Conservation (phyloP, 1,139 yeast genomes). For the Chernovozyma aurita region DNA sequence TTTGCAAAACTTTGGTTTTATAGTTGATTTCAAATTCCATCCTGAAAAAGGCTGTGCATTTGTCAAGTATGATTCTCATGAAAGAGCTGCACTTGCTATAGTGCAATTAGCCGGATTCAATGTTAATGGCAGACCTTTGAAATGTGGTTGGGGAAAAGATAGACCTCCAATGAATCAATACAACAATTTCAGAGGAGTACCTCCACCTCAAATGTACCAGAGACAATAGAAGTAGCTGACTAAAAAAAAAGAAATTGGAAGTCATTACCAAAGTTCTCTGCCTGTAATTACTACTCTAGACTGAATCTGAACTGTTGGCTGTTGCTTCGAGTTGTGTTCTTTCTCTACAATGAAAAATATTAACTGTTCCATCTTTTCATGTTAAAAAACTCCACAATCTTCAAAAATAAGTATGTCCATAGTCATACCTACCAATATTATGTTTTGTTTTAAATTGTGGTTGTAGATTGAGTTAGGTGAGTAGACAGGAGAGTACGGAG, state of each 20-base stretch:
- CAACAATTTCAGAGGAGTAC: conserved; percentile 28
- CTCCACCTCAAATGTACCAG: conserved; percentile 21
- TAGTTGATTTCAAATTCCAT: conserved; percentile 75
- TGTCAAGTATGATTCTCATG: conserved; percentile 82
- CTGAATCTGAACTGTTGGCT: too few species aligned
- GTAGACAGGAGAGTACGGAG: too few species aligned
- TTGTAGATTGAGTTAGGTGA: too few species aligned
- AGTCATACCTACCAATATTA: not conserved
- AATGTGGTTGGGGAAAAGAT: conserved; percentile 87
- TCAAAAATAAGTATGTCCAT: not conserved
- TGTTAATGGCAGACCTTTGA: conserved; percentile 73
- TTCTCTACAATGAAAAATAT: not conserved
- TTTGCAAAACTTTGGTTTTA: conserved; percentile 74
- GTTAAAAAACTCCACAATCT: too few species aligned
- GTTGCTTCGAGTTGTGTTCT: not conserved
- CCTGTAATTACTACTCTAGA: too few species aligned
- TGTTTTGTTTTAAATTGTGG: not conserved
- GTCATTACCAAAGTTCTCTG: too few species aligned
- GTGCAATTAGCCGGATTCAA: conserved; percentile 73
- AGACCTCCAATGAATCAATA: conserved; percentile 39
- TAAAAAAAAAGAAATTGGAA: not conserved
- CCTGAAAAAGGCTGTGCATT: conserved; percentile 84
- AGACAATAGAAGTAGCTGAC: conserved; percentile 9
- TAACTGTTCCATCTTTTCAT: not conserved
- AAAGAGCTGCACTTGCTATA: conserved; percentile 84